Base-by-base conservation (phyloP, 139 green algal species). In the Tetradesmus obliquus region DNA sequence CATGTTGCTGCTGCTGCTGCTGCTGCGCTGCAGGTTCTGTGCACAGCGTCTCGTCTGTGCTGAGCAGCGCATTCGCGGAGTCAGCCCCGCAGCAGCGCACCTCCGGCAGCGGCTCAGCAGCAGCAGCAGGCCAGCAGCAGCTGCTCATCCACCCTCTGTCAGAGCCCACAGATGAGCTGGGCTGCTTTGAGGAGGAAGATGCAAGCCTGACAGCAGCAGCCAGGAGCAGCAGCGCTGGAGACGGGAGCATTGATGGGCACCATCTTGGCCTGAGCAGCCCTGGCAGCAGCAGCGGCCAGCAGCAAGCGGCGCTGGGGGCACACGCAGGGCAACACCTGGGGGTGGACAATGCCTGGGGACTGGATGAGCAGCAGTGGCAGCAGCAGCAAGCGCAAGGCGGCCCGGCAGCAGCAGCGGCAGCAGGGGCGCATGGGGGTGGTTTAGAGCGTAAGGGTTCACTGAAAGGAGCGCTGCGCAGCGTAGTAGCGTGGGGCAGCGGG, bases 71-170 rank as follows among this genome's bases (percentile, higher is more conserved):
- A 17, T 87, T 87, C 54, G 82, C 32, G n/a, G 82, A 83, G 53
- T 24, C 15, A 86, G 10, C 32, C 20, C 19, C 22, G 8, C 55
- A 45, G 13, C 57, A 79, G 84, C 84, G 66, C 66, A 76, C 66
- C n/a, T 76, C 66, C n/a, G 81, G 32, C 51, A 86, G 10, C 32
- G 54, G 51, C n/a, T n/a, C 55, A 62, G 45, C 57, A 79, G 84
- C 83, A 88, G 55, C 84, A 88, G 57, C 84, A 88, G 57, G 12
- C 72, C 6, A 72, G 19, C 84, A 88, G n/a, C 84, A 88, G 57
- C 12, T 74, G 19, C 51, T 60, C 82, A 87, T 72, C 13, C 82
- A 87, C 55, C 82, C 82, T 1, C 82, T 87, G 51, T 74, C 82
- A 51, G 82, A 74, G 20, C 82, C 66, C 2, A 13, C 82, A 87